A percentile compares a stretch with the other conserved stretches of the same genome.
Evolutionary conservation across 805 yeast species (phyloP).

Genomic region (Ogataea salicorniae): DNA sequence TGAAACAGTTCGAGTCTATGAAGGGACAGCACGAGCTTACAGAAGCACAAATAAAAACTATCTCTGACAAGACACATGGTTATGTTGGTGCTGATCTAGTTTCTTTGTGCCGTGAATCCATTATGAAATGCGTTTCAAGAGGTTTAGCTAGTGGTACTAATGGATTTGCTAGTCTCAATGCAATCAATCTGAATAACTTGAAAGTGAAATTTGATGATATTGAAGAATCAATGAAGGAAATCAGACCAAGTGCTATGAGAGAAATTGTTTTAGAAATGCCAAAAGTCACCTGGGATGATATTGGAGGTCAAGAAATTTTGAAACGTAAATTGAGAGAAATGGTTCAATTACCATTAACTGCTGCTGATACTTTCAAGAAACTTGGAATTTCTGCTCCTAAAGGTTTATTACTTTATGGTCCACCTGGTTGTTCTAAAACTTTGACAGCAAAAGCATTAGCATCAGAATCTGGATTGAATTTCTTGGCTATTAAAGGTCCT

Average conservation of each 20-base stretch:
- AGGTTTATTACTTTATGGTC: constrained; percentile 91
- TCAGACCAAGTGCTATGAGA: constrained; percentile 95
- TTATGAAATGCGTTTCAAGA: constrained; percentile 71
- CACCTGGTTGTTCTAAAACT: constrained; percentile 97
- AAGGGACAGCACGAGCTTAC: constrained; percentile 42
- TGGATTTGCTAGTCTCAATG: constrained; percentile 1
- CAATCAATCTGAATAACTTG: constrained; percentile 27
- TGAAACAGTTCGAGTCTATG: constrained; percentile 55
- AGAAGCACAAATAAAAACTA: constrained; percentile 47
- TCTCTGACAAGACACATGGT: constrained; percentile 86
- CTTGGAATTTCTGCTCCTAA: constrained; percentile 89
- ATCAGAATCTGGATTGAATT: constrained; percentile 90
- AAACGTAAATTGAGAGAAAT: constrained; percentile 82
- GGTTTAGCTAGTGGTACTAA: constrained; percentile 35
- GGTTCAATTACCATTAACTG: constrained; percentile 85
- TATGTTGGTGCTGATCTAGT: constrained; percentile 95
- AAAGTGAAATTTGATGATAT: constrained; percentile 53
- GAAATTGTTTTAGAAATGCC: constrained; percentile 94
- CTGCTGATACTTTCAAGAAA: constrained; percentile 65
- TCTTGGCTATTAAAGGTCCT: constrained; percentile 94
- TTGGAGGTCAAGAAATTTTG: constrained; percentile 88
- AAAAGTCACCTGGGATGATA: constrained; percentile 86
- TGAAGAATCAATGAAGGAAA: constrained; percentile 67
- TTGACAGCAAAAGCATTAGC: constrained; percentile 93
- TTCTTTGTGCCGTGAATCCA: constrained; percentile 84